Conservation (phyloP, 1,139 yeast species). For the Diutina siamensis region DNA sequence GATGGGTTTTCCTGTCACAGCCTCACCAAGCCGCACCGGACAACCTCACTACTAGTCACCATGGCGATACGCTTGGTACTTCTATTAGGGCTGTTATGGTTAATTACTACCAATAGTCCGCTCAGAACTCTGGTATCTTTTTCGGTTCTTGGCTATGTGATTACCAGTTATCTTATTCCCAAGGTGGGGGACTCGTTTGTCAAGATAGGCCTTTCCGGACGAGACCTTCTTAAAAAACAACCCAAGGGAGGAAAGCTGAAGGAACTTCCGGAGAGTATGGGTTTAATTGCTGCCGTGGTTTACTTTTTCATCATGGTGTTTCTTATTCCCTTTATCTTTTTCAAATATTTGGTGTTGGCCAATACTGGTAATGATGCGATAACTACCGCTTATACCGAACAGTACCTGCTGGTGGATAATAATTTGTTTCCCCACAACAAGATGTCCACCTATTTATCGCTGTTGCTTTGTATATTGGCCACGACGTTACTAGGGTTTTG, state of each 20-base stretch:
- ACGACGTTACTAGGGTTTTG: slow-evolving; percentile 81
- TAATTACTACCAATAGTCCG: slow-evolving; percentile 16
- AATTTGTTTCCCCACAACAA: slow-evolving; percentile 71
- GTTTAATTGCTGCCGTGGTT: slow-evolving; percentile 74
- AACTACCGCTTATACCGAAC: slow-evolving; percentile 23
- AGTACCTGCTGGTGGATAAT: slow-evolving; percentile 24
- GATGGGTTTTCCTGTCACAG: no score
- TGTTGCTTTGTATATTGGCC: slow-evolving; percentile 70
- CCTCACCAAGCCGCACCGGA: neutral
- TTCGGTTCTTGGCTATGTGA: slow-evolving; percentile 51
- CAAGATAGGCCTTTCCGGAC: slow-evolving; percentile 71
- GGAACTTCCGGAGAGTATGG: slow-evolving; percentile 78
- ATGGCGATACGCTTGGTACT: neutral
- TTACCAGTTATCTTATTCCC: slow-evolving; percentile 56
- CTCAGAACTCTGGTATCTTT: slow-evolving; percentile 51
- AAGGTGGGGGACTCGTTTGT: slow-evolving; percentile 54
- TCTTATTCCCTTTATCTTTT: slow-evolving; percentile 82
- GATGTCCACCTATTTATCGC: slow-evolving; percentile 77
- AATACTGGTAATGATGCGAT: slow-evolving; percentile 25
- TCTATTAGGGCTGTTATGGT: slow-evolving; percentile 4
- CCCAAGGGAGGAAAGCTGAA: slow-evolving; percentile 27
- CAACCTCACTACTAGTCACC: neutral
- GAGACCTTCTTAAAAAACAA: slow-evolving; percentile 66
- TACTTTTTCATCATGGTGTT: slow-evolving; percentile 73
- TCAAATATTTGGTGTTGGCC: slow-evolving; percentile 56